phyloP scores from a whole-genome alignment of 139 green algal species.

The Chlamydomonas urium region DNA sequence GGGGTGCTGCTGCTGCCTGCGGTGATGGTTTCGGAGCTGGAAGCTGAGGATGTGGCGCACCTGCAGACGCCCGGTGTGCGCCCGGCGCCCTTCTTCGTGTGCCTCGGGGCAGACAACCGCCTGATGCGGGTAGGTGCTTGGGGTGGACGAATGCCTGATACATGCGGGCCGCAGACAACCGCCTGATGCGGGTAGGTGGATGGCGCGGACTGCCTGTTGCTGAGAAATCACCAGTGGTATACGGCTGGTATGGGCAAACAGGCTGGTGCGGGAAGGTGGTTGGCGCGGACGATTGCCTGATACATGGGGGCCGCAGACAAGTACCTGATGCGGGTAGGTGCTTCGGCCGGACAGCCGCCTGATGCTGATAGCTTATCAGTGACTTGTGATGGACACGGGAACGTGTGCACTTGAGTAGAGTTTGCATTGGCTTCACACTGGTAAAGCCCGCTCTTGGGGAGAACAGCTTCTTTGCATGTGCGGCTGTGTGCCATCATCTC shows the following conservation, averaged over 20 bases:
- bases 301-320: conserved; percentile 50
- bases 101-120: conserved; percentile 64
- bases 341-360: too few species aligned
- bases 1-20: conserved; percentile 49
- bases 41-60: conserved; percentile 10
- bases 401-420: neutral
- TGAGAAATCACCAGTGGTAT: neutral
- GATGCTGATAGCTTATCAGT: neutral
- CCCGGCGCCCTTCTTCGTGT: conserved; percentile 37
- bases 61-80: neutral
- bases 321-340: conserved; percentile 45
- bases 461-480: neutral
- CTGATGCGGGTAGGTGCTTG: conserved; percentile 33
- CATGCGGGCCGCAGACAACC: conserved; percentile 52
- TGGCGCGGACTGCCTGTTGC: neutral
- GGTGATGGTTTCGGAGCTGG: conserved; percentile 31
- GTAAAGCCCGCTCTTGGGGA: neutral
- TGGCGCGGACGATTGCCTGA: neutral
- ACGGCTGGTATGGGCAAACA: neutral
- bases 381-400: too few species aligned
- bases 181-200: conserved; percentile 33
- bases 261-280: neutral
- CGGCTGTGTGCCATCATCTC: neutral
- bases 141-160: neutral
- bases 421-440: neutral